Evolutionary conservation across 441 rosid species (phyloP).

Genomic region (Syzygium syzygioides): DNA sequence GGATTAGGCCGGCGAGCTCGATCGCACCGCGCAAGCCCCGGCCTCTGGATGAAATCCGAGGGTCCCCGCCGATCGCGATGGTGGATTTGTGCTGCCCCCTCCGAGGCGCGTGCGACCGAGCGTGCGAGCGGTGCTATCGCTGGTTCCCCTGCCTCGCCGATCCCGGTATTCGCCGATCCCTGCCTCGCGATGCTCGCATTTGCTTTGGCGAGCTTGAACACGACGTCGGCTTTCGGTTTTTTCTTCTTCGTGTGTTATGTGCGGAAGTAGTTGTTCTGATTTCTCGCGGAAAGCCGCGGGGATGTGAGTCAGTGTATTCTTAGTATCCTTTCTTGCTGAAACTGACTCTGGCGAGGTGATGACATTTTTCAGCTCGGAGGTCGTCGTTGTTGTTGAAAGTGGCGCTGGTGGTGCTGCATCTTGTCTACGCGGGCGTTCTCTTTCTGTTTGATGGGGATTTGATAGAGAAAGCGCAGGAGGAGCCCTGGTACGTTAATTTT

Average conservation of each 20-base stretch:
- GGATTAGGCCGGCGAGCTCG: not conserved
- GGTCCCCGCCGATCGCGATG: not conserved
- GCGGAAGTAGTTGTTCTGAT: not conserved
- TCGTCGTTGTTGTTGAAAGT: constrained; percentile 9
- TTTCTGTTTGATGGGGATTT: constrained; percentile 12
- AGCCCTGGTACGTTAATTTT: constrained; percentile 11
- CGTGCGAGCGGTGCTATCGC: constrained; percentile 2
- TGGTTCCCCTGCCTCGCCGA: constrained; percentile 19
- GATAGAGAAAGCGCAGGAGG: constrained; percentile 2
- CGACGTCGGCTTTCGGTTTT: not conserved
- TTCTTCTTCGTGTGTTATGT: not conserved
- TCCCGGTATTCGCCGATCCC: not conserved
- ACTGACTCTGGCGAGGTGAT: not conserved
- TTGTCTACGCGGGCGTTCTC: constrained; percentile 10
- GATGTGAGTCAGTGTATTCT: not conserved
- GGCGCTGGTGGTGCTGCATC: constrained; percentile 8
- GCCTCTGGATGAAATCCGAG: not conserved
- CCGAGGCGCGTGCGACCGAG: not conserved
- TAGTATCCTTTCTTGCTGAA: not conserved
- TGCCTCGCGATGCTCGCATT: not conserved
- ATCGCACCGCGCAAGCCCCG: not conserved
- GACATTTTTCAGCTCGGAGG: constrained; percentile 7
- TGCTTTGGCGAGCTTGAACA: not conserved
- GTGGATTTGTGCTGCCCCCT: constrained; percentile 5
- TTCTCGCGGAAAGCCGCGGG: not conserved